A percentile compares a stretch with the other conserved stretches of the same genome.
Evolutionary conservation across 1,284 basidiomycete species (phyloP).

Genomic region (Heterobasidion irregulare): DNA sequence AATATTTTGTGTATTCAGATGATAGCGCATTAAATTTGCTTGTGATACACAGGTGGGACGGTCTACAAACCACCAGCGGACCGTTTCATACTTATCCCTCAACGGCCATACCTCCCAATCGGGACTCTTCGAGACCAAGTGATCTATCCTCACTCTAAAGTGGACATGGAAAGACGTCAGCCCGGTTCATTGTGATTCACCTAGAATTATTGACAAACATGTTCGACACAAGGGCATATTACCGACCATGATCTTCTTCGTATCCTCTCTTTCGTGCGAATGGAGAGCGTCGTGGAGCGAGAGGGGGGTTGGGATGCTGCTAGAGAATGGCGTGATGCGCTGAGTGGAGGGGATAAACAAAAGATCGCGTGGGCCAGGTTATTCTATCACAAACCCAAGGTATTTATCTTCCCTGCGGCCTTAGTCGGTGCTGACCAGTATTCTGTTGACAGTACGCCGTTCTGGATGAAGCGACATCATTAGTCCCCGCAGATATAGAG

Average conservation of each 20-base stretch:
- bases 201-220: background rate
- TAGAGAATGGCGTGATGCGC: constrained; percentile 88
- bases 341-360: constrained; percentile 85
- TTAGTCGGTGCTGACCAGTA: background rate
- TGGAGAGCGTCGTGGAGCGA: constrained; percentile 86
- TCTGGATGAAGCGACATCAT: constrained; percentile 91
- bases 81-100: constrained; percentile 93
- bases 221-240: constrained; percentile 40
- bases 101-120: constrained; percentile 88
- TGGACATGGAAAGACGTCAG: constrained; percentile 67
- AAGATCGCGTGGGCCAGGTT: constrained; percentile 95
- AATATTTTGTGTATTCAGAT: background rate
- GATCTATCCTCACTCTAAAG: constrained; percentile 78
- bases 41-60: constrained; percentile 48
- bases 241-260: constrained; percentile 72
- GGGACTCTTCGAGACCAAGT: constrained; percentile 94
- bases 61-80: constrained; percentile 90
- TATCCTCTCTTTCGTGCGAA: constrained; percentile 77
- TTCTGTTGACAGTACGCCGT: constrained; percentile 72
- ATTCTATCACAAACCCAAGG: constrained; percentile 94
- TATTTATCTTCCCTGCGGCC: constrained; percentile 18
- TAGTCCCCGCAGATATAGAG: constrained; percentile 91
- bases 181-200: constrained; percentile 12
- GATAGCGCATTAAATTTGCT: background rate
- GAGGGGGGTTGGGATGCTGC: constrained; percentile 92